Percentiles rank a stretch among this genome's conserved stretches.
Conservation (phyloP, 164 flowering plant species). For the Malania oleifera region DNA sequence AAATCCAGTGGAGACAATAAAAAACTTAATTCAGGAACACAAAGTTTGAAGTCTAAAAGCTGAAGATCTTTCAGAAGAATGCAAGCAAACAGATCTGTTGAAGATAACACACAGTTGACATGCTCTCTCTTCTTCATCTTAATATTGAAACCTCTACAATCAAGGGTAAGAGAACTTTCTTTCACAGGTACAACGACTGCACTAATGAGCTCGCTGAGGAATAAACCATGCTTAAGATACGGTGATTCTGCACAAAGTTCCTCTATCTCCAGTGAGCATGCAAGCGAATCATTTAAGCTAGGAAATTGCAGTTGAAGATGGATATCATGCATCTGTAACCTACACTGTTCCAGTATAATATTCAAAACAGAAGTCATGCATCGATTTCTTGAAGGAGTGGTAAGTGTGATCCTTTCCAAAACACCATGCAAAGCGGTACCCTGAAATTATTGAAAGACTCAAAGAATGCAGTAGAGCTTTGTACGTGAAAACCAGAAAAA, state of each 20-base stretch:
- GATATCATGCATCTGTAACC: constrained; percentile 34
- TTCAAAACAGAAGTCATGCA: constrained; percentile 31
- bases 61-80: constrained; percentile 45
- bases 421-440: constrained; percentile 58
- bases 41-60: constrained; percentile 29
- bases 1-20: constrained; percentile 52
- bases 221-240: constrained; percentile 27
- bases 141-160: constrained; percentile 39
- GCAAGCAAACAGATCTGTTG: constrained; percentile 25
- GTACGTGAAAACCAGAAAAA: too few relatives aligned
- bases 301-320: constrained; percentile 47
- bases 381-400: constrained; percentile 29
- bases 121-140: constrained; percentile 37
- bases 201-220: constrained; percentile 41
- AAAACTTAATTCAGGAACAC: constrained; percentile 40
- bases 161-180: constrained; percentile 33
- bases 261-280: constrained; percentile 31
- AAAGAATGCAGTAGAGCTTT: too few relatives aligned
- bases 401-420: constrained; percentile 36
- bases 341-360: constrained; percentile 45
- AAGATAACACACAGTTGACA: constrained; percentile 23
- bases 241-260: constrained; percentile 37
- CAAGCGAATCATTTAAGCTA: constrained; percentile 23
- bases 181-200: constrained; percentile 35
- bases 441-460: constrained; percentile 32